These are phyloP conservation scores for Trichoderma orchidacearum DNA, from an alignment of 495 filamentous ascomycete genomes.

Conservation along the genomic window DNA sequence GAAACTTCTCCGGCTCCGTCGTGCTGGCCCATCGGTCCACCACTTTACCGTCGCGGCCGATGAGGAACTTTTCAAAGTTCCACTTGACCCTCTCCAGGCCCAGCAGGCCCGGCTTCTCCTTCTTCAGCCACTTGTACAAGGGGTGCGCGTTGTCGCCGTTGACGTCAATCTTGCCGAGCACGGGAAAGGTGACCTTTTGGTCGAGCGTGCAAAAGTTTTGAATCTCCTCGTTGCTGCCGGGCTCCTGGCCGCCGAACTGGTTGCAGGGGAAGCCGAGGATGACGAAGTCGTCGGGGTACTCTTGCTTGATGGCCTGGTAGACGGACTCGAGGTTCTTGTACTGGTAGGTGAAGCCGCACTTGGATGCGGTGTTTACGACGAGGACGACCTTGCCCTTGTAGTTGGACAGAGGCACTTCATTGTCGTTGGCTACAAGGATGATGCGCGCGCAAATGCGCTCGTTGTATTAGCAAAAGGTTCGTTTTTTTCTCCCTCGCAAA, in stretches of 20 bases:
- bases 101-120: conserved; percentile 64
- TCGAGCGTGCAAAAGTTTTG: conserved; percentile 85
- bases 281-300: conserved; percentile 60
- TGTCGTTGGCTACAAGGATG: conserved; percentile 51
- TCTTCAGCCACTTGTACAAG: conserved; percentile 81
- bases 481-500: no score
- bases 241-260: conserved; percentile 88
- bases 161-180: conserved; percentile 84
- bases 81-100: conserved; percentile 87
- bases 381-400: conserved; percentile 88
- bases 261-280: conserved; percentile 97
- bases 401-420: conserved; percentile 48
- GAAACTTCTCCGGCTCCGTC: conserved; percentile 71
- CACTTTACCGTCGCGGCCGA: conserved; percentile 75
- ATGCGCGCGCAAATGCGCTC: not conserved
- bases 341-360: conserved; percentile 98
- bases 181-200: conserved; percentile 89
- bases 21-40: conserved; percentile 69
- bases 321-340: conserved; percentile 82
- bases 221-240: conserved; percentile 79
- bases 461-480: no score
- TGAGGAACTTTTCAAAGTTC: conserved; percentile 97
- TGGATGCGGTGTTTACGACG: conserved; percentile 95
- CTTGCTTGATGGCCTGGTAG: conserved; percentile 61
- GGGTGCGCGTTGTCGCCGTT: conserved; percentile 76